Conservation (phyloP, 2,329 filamentous ascomycete genomes). For the Hypoxylon sp. region DNA sequence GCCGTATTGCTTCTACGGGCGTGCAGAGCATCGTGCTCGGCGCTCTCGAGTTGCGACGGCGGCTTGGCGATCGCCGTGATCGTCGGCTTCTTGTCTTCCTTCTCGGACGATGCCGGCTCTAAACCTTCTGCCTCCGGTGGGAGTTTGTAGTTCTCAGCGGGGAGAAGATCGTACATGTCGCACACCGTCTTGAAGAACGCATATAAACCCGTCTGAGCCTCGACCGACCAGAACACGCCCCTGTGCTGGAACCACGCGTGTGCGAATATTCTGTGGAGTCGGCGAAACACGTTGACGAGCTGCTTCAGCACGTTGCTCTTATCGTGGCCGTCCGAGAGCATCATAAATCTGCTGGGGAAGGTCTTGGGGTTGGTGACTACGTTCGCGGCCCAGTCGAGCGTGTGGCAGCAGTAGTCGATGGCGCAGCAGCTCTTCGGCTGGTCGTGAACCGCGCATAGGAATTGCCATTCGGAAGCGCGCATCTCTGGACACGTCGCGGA, state of each 20-base stretch:
- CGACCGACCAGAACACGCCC: slow-evolving; percentile 94
- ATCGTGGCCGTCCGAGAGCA: slow-evolving; percentile 69
- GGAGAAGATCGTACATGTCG: slow-evolving; percentile 89
- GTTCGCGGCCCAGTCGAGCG: slow-evolving; percentile 96
- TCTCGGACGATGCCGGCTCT: slow-evolving; percentile 64
- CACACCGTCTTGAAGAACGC: slow-evolving; percentile 98
- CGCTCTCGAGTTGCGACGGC: slow-evolving; percentile 49
- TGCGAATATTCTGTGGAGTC: slow-evolving; percentile 96
- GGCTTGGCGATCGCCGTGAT: slow-evolving; percentile 56
- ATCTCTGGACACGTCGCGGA: slow-evolving; percentile 94
- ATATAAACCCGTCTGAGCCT: slow-evolving; percentile 91
- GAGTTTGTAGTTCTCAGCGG: slow-evolving; percentile 95
- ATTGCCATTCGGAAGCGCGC: slow-evolving; percentile 99
- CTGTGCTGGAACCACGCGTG: slow-evolving; percentile 99
- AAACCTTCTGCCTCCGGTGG: slow-evolving; percentile 92
- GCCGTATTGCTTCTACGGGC: slow-evolving; percentile 79
- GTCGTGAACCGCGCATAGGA: slow-evolving; percentile 97
- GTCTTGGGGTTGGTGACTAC: slow-evolving; percentile 94
- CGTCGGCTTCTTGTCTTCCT: slow-evolving; percentile 59
- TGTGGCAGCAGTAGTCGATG: slow-evolving; percentile 99
- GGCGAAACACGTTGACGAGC: slow-evolving; percentile 93
- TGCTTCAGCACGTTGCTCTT: slow-evolving; percentile 80
- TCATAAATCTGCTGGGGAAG: slow-evolving; percentile 86
- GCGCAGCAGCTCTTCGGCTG: slow-evolving; percentile 97
- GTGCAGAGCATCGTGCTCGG: slow-evolving; percentile 61